Evolutionary conservation across 2,329 filamentous ascomycete genomes (phyloP).

Genomic region (Decorospora gaudefroyi): DNA sequence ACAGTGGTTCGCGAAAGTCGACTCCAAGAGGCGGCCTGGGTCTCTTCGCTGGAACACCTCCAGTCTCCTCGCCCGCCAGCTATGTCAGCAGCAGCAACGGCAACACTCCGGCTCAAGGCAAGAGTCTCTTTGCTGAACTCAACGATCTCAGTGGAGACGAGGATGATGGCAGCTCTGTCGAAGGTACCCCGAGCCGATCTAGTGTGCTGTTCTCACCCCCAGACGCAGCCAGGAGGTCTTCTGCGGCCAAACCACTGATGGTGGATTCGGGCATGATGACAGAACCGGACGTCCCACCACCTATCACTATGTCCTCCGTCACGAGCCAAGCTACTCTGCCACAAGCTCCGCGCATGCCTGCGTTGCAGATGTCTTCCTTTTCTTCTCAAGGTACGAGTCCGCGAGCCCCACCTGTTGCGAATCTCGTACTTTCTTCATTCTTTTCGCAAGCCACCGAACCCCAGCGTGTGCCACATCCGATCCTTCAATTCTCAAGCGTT

Average conservation of each 20-base stretch:
- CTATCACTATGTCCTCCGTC: slow-evolving; percentile 35
- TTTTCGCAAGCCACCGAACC: slow-evolving; percentile 31
- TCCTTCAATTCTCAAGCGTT: slow-evolving; percentile 34
- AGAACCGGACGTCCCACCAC: slow-evolving; percentile 58
- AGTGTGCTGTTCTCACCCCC: slow-evolving; percentile 41
- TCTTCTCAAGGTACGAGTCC: slow-evolving; percentile 36
- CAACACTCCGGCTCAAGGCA: slow-evolving; percentile 59
- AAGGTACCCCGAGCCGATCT: slow-evolving; percentile 45
- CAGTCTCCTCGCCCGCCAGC: slow-evolving; percentile 60
- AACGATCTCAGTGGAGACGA: slow-evolving; percentile 77
- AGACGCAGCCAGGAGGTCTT: slow-evolving; percentile 30
- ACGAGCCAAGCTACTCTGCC: slow-evolving; percentile 36
- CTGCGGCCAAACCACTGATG: slow-evolving; percentile 51
- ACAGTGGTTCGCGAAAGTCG: slow-evolving; percentile 59
- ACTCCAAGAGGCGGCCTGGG: slow-evolving; percentile 65
- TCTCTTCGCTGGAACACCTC: slow-evolving; percentile 62
- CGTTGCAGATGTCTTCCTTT: slow-evolving; percentile 34
- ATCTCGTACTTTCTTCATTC: slow-evolving; percentile 31
- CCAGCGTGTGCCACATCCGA: slow-evolving; percentile 17
- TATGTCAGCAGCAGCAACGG: slow-evolving; percentile 53
- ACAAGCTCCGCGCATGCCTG: slow-evolving; percentile 22
- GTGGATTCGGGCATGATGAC: slow-evolving; percentile 67
- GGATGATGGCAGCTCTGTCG: slow-evolving; percentile 52
- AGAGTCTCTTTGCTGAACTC: slow-evolving; percentile 90
- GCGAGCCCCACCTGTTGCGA: slow-evolving; percentile 18